These are phyloP conservation scores for Globisporangium iwayamae DNA, from an alignment of 352 stramenopile species.

Conservation along the genomic window DNA sequence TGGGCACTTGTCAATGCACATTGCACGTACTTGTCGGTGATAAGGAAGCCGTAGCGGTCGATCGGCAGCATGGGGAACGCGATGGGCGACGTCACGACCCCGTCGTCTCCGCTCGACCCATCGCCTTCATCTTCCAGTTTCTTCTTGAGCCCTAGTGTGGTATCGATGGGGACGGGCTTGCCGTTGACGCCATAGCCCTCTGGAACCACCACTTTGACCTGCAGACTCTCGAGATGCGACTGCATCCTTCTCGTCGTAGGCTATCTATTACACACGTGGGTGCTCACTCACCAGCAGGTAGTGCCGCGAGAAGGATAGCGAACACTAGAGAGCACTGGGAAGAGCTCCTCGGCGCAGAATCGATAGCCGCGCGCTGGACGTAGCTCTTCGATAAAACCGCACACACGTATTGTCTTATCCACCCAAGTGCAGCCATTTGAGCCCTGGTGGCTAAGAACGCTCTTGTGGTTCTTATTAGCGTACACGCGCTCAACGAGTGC, in stretches of 20 bases:
- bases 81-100: conserved; percentile 19
- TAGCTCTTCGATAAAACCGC: background rate
- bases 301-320: background rate
- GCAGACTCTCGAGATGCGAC: conserved; percentile 16
- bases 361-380: background rate
- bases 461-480: background rate
- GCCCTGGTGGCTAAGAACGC: background rate
- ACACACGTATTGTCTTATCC: background rate
- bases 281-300: background rate
- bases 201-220: conserved; percentile 6
- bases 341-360: background rate
- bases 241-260: conserved; percentile 8
- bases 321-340: background rate
- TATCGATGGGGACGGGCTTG: background rate
- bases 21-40: conserved; percentile 56
- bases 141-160: conserved; percentile 14
- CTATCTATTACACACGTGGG: too few species aligned
- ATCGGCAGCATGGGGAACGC: conserved; percentile 54
- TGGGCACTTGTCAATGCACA: background rate
- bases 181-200: background rate
- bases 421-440: background rate
- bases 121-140: conserved; percentile 19
- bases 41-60: conserved; percentile 72
- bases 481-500: background rate
- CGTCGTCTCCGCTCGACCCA: background rate